A percentile compares a stretch with the other conserved stretches of the same genome.
Conservation (phyloP, 257 asterid genomes). For the Gentiana dahurica region DNA sequence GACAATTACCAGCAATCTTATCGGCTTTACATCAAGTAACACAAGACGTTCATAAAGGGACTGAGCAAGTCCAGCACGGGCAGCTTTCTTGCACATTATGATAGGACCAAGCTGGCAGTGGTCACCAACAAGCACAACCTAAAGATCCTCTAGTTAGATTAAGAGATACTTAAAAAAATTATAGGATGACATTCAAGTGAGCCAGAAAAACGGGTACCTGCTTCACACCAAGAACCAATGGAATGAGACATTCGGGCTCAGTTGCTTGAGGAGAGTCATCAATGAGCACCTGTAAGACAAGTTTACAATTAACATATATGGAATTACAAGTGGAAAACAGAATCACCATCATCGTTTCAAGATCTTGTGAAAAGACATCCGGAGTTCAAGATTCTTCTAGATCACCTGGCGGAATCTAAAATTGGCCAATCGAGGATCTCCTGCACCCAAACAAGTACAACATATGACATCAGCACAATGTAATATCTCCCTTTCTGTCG, state of each 20-base stretch:
- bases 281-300: slow-evolving; percentile 64
- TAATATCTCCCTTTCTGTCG: slow-evolving; percentile 96
- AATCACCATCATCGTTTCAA: slow-evolving; percentile 1
- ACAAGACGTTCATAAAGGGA: slow-evolving; percentile 97
- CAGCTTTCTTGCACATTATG: slow-evolving; percentile 99
- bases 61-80: slow-evolving; percentile 97
- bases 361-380: not conserved
- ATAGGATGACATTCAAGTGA: slow-evolving; percentile 1
- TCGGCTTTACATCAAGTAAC: slow-evolving; percentile 90
- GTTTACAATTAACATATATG: not conserved
- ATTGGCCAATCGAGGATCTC: slow-evolving; percentile 95
- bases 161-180: not conserved
- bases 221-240: slow-evolving; percentile 93
- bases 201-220: slow-evolving; percentile 40
- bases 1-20: slow-evolving; percentile 81
- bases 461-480: slow-evolving; percentile 99
- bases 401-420: slow-evolving; percentile 95
- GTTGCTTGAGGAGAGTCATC: slow-evolving; percentile 98
- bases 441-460: slow-evolving; percentile 98
- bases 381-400: slow-evolving; percentile 1
- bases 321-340: not conserved
- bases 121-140: slow-evolving; percentile 97
- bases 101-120: slow-evolving; percentile 99
- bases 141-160: slow-evolving; percentile 12
- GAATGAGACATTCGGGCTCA: slow-evolving; percentile 97